Base-by-base conservation (phyloP, 768 basidiomycete genomes). In the Russula earlei region DNA sequence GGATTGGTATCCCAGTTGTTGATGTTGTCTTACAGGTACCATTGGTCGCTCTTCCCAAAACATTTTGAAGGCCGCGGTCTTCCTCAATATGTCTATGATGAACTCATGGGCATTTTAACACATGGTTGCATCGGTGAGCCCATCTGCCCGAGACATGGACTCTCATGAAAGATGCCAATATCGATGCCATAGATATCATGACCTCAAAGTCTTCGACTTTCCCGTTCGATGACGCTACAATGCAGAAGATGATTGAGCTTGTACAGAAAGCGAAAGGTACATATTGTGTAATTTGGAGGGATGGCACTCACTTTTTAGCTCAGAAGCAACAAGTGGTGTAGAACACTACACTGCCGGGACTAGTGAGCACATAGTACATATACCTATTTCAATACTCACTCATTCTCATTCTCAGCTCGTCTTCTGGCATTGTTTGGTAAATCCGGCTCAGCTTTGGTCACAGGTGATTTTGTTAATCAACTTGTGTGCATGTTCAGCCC, bases 71-170 rank as follows among this genome's bases (percentile, higher is more conserved):
- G 40, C 27, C 54, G 54, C 14, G 0, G 33, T 22, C 43, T 66
- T 9, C 42, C 51, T 0, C 31, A 37, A 14, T 33, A 45, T 2
- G 41, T 62, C 6, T 56, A 59, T 44, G 68, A 74, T 36, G 64
- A 67, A 37, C 71, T 66, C 6, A 65, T 67, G 36, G 78, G 76
- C 3, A 69, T 73, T 1, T 68, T 67, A 11, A 67, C 68, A 3
- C 57, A 67, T 22, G 64, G 68, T 6, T 75, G 77, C 60, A 63
- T 77, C 10, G 67, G 80, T 79, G 10, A 31, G 25, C 29, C 10
- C 12, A 22, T 41, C n/a, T n/a, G 4, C 20, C 14, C 22, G 14
- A 5, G 8, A 11, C 15, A 3, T 3, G 22, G 0, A 6, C 29
- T 15, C 7, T 36, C 40, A 17, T 38, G 20, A 9, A 22, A 41